A percentile compares a stretch with the other conserved stretches of the same genome.
These are phyloP conservation scores for Thalia dealbata DNA, from an alignment of 176 grass and related monocot species.

Conservation along the genomic window DNA sequence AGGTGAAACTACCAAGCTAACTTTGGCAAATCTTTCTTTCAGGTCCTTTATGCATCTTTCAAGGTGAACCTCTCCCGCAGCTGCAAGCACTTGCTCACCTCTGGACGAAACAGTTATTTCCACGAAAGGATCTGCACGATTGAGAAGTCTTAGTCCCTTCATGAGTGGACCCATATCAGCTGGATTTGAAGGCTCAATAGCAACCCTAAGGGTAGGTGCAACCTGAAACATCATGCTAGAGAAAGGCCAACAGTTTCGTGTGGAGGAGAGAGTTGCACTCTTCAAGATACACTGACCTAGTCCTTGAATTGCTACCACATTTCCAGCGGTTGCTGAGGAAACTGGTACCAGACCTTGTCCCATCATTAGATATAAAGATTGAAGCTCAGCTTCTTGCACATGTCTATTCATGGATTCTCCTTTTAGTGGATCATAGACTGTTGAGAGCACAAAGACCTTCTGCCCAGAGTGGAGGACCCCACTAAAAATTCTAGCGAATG, in stretches of 20 bases:
- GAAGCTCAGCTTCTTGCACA: conserved; percentile 66
- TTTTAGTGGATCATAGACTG: conserved; percentile 77
- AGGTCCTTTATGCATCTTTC: conserved; percentile 84
- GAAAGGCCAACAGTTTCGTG: conserved; percentile 70
- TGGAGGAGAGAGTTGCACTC: conserved; percentile 74
- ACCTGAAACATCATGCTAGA: conserved; percentile 94
- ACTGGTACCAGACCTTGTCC: conserved; percentile 57
- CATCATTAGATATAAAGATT: conserved; percentile 78
- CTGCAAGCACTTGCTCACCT: conserved; percentile 76
- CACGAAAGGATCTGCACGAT: conserved; percentile 79
- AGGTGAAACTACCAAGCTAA: conserved; percentile 61
- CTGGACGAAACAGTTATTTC: conserved; percentile 65
- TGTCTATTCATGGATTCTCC: conserved; percentile 51
- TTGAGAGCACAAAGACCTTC: conserved; percentile 71
- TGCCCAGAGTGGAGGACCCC: conserved; percentile 55
- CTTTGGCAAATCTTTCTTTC: conserved; percentile 85
- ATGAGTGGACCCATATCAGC: conserved; percentile 48
- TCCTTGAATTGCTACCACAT: conserved; percentile 81
- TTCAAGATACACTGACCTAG: conserved; percentile 73
- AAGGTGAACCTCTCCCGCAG: conserved; percentile 84
- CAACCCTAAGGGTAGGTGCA: conserved; percentile 76
- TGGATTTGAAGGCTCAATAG: conserved; percentile 71
- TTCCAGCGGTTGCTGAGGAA: conserved; percentile 46
- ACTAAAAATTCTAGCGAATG: conserved; percentile 86
- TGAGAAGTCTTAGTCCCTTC: conserved; percentile 72